Base-by-base conservation (phyloP, 495 filamentous ascomycete species). In the Cladorrhinum samala region DNA sequence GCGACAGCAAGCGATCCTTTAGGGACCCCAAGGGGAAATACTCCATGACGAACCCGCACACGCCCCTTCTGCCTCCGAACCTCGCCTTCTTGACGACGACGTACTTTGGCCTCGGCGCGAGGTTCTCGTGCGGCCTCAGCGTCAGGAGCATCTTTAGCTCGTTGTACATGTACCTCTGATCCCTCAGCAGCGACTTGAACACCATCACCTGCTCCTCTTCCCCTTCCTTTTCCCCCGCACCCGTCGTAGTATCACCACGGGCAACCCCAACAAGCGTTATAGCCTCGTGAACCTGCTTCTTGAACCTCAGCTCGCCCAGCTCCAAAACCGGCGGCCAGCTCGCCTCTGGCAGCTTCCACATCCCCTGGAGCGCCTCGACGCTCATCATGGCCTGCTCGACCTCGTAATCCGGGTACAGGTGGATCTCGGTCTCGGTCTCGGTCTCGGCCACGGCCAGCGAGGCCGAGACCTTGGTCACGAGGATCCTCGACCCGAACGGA, bases 401-500 rank as follows among this genome's bases (percentile, higher is more conserved):
- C 21, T 69, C 63, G 44, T 74, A 68, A 43, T 66, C 62, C 0
- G 66, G 65, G 11, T 60, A 56, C 7, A 72, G 49, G 47, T 52
- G 45, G 14, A 75, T 58, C 46, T 57, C 54, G 52, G 63, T 63
- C 11, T 54, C 61, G 3, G 48, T 53, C n/a, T n/a, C n/a, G 14
- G 74, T 58, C 46, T 57, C 54, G 52, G 63, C 62, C 11, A 53
- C 61, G 3, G 48, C 53, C n/a, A 59, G 45, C 24, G 60, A 50
- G 11, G 67, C 46, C 13, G 62, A 50, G 27, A 71, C 49, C 20
- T 60, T 50, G n/a, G 65, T 54, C 6, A 75, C 53, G 14, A 68
- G 42, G 5, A 76, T 57, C 44, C 55, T 59, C 46, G 70, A 72
- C 11, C 71, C 71, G 18, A 73, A 76, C 9, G 71, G 72, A 41